Evolutionary conservation across 2,329 filamentous ascomycete species (phyloP), one percentile per base, ranked within the genome.

Genomic region (Botrytis tulipae): DNA sequence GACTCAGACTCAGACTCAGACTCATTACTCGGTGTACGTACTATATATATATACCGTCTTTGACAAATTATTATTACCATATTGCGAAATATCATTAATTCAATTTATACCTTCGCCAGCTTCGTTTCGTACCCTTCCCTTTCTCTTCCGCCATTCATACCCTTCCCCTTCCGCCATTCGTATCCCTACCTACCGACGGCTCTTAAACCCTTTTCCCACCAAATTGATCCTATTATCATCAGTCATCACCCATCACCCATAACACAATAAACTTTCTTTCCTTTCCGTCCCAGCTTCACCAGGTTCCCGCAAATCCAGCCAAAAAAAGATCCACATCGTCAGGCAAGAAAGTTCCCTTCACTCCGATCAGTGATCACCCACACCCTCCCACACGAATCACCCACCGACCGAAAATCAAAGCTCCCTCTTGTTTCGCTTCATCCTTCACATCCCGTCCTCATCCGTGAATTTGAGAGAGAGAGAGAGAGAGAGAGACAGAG

Each of bases 331-430:
- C 61, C 61, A 63, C 61, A 63, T 37, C 25, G n/a, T 63, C n/a
- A 40, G 29, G 40, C 37, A 9, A 20, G 37, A 63, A 63, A 63
- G 61, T 20, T 63, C 61, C 61, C 37, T 63, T 63, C 25, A 44
- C 40, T 44, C 61, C 61, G 61, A 63, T 29, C 8, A 9, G 14
- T 25, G 61, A 63, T 20, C 37, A 1, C 37, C 37, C 59, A 62
- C 59, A n/a, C 10, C 3, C 32, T 40, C 9, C 59, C 48, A 54
- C 59, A n/a, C 59, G 16, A 61, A 60, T 12, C 37, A n/a, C 18
- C 61, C 61, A 63, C 61, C 61, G 61, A 63, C 61, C 61, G 61
- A 63, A 32, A 63, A 63, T 44, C 40, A 29, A 42, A 63, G 40
- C 25, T n/a, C 16, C n/a, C 16, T 44, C 35, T 32, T 42, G 61